Conservation (phyloP, 2,329 filamentous ascomycete genomes). For the Trichoderma atroviride region DNA sequence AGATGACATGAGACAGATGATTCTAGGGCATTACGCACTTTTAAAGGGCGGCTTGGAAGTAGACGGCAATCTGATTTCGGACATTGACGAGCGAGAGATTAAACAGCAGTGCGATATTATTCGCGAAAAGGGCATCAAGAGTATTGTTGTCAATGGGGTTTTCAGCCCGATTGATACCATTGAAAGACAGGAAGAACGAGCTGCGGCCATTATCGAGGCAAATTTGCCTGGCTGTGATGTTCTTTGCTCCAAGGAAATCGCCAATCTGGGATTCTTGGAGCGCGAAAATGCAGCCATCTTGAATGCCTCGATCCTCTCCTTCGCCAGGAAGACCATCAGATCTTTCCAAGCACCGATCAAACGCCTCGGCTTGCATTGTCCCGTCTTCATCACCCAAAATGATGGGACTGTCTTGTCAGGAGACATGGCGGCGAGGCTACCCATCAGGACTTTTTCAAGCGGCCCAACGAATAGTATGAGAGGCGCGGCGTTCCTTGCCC, state of each 20-base stretch:
- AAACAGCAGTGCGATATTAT: slow-evolving; percentile 45
- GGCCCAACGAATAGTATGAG: slow-evolving; percentile 67
- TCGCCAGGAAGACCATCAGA: slow-evolving; percentile 59
- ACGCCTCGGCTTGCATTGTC: slow-evolving; percentile 53
- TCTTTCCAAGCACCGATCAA: slow-evolving; percentile 57
- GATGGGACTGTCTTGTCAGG: slow-evolving; percentile 63
- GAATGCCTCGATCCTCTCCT: slow-evolving; percentile 63
- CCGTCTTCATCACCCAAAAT: slow-evolving; percentile 65
- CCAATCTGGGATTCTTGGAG: slow-evolving; percentile 59
- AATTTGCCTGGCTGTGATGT: slow-evolving; percentile 49
- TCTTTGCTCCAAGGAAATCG: slow-evolving; percentile 55
- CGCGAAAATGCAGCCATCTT: slow-evolving; percentile 67
- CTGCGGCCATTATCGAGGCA: slow-evolving; percentile 45
- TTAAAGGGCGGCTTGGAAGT: slow-evolving; percentile 56
- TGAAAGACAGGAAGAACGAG: slow-evolving; percentile 52
- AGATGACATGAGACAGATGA: slow-evolving; percentile 48
- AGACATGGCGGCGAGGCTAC: slow-evolving; percentile 55
- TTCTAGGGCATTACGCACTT: slow-evolving; percentile 50
- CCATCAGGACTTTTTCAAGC: slow-evolving; percentile 64
- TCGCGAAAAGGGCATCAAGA: slow-evolving; percentile 47
- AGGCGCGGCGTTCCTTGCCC: slow-evolving; percentile 62
- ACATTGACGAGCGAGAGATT: slow-evolving; percentile 49
- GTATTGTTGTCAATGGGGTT: slow-evolving; percentile 53
- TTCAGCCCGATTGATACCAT: slow-evolving; percentile 57
- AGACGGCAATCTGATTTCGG: slow-evolving; percentile 51